A percentile compares a stretch with the other conserved stretches of the same genome.
Conservation (phyloP, 1,284 basidiomycete genomes). For the Ustilago loliicola region DNA sequence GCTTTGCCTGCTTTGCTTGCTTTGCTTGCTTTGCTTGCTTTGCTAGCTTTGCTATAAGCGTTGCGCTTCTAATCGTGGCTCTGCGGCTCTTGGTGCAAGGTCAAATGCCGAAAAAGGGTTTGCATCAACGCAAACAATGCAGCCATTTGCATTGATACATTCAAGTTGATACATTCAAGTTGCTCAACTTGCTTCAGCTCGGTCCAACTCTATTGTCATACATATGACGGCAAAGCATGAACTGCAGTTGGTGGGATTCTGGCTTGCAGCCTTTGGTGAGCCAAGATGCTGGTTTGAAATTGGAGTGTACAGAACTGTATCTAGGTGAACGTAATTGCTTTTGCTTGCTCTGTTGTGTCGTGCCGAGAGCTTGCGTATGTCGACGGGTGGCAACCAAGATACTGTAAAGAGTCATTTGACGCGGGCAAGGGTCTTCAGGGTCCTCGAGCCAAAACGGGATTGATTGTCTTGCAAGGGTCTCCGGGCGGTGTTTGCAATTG, state of each 20-base stretch:
- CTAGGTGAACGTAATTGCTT: neutral
- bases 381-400: neutral
- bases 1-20: too few relatives aligned
- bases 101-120: constrained; percentile 4
- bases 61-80: neutral
- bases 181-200: neutral
- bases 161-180: neutral
- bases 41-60: too few relatives aligned
- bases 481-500: neutral
- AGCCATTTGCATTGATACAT: neutral
- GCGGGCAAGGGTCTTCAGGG: neutral
- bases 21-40: too few relatives aligned
- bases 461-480: neutral
- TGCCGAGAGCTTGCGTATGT: neutral
- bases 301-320: too few relatives aligned
- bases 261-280: too few relatives aligned
- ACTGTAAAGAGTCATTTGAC: neutral
- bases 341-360: neutral
- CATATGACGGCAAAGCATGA: neutral
- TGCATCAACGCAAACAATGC: constrained; percentile 1
- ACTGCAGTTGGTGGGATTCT: neutral
- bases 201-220: neutral
- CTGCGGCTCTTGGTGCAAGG: neutral
- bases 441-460: neutral
- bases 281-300: too few relatives aligned